phyloP scores from a whole-genome alignment of 768 basidiomycete species.

The Collybia nuda region DNA sequence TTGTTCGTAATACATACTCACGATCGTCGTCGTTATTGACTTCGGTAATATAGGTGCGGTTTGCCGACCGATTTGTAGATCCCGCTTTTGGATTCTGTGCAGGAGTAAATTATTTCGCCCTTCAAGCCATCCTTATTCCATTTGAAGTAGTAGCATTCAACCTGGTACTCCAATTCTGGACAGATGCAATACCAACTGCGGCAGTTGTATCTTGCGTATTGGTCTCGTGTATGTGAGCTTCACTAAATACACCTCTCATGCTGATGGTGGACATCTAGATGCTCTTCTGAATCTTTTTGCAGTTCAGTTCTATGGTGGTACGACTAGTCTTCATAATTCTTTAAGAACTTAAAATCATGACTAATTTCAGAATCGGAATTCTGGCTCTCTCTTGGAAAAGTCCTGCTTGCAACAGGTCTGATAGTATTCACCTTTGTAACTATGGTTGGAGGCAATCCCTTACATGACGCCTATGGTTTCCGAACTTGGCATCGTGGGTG shows the following conservation, averaged over 20 bases:
- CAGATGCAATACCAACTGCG: constrained; percentile 43
- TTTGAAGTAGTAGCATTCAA: constrained; percentile 58
- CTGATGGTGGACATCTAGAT: constrained; percentile 18
- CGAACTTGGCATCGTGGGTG: constrained; percentile 47
- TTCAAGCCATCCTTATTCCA: constrained; percentile 39
- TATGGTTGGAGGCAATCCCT: constrained; percentile 61
- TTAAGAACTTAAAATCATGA: background rate
- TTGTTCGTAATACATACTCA: constrained; percentile 36
- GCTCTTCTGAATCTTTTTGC: constrained; percentile 43
- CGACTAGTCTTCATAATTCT: background rate
- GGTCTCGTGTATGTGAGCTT: constrained; percentile 34
- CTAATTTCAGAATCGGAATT: constrained; percentile 48
- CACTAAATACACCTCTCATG: background rate
- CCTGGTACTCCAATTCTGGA: constrained; percentile 52
- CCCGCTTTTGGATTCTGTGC: constrained; percentile 55
- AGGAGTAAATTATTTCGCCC: constrained; percentile 59
- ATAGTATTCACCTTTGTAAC: constrained; percentile 55
- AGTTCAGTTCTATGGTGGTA: constrained; percentile 50
- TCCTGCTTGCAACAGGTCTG: constrained; percentile 43
- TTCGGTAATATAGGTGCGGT: constrained; percentile 42
- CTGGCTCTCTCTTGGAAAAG: constrained; percentile 53
- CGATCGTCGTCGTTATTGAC: background rate
- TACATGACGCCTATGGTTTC: constrained; percentile 53
- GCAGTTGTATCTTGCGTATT: constrained; percentile 44
- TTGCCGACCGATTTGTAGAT: constrained; percentile 56